Percentiles rank a stretch among this genome's conserved stretches.
These are phyloP conservation scores for Globisporangium spinosum DNA, from an alignment of 352 stramenopile genomes.

Conservation along the genomic window DNA sequence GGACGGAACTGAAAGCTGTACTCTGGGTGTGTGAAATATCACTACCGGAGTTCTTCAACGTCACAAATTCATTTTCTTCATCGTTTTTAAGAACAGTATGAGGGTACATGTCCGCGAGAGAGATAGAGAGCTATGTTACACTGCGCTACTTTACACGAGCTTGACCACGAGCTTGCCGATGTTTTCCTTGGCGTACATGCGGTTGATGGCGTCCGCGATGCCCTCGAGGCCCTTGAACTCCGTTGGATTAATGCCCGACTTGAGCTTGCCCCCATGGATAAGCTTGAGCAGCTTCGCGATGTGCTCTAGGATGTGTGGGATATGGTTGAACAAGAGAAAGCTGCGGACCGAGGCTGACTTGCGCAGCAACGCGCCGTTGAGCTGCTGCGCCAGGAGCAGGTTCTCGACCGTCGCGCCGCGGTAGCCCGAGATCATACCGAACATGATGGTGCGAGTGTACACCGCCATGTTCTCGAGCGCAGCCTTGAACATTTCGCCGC, in stretches of 20 bases:
- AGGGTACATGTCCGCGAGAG: too few species aligned
- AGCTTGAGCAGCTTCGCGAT: slow-evolving; percentile 39
- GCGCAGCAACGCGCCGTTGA: slow-evolving; percentile 3
- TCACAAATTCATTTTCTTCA: too few species aligned
- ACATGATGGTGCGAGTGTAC: slow-evolving; percentile 37
- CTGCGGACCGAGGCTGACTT: slow-evolving; percentile 32
- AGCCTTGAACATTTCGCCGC: slow-evolving; percentile 36
- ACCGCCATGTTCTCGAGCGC: slow-evolving; percentile 29
- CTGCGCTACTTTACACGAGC: slow-evolving; percentile 21
- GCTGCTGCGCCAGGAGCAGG: background rate
- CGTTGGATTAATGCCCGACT: slow-evolving; percentile 29
- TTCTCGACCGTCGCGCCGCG: slow-evolving; percentile 26
- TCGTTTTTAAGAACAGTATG: too few species aligned
- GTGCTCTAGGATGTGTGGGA: slow-evolving; percentile 30
- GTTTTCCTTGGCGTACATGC: slow-evolving; percentile 47
- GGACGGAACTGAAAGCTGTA: too few species aligned
- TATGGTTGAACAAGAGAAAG: slow-evolving; percentile 30
- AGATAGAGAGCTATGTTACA: too few species aligned
- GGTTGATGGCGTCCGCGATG: slow-evolving; percentile 44
- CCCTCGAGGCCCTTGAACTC: slow-evolving; percentile 41
- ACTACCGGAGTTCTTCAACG: too few species aligned
- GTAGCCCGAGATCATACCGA: slow-evolving; percentile 39
- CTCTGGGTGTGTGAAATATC: too few species aligned
- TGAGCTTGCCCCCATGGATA: slow-evolving; percentile 38
- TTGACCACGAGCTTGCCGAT: slow-evolving; percentile 67